phyloP scores from a whole-genome alignment of 768 basidiomycete genomes.

The Amanita thiersii region DNA sequence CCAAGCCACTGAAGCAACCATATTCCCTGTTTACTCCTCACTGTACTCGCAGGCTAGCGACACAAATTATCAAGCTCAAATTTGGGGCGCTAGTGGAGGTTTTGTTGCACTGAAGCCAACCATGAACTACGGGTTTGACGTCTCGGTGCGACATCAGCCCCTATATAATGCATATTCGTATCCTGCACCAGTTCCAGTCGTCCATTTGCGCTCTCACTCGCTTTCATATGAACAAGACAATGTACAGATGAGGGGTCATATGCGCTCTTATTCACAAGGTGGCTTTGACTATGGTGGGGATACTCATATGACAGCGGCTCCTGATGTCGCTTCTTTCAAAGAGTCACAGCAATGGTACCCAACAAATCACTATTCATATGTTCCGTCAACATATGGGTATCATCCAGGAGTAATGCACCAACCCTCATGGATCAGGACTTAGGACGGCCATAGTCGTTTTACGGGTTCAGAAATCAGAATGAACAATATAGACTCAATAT shows the following conservation, averaged over 20 bases:
- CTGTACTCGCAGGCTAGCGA: constrained; percentile 26
- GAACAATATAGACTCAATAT: constrained; percentile 7
- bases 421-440: constrained; percentile 35
- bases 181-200: constrained; percentile 25
- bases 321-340: constrained; percentile 26
- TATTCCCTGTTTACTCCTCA: constrained; percentile 27
- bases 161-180: constrained; percentile 31
- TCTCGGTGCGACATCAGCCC: constrained; percentile 23
- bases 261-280: constrained; percentile 54
- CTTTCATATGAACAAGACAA: constrained; percentile 46
- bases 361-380: constrained; percentile 30
- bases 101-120: constrained; percentile 31
- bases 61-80: constrained; percentile 24
- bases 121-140: constrained; percentile 30
- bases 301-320: constrained; percentile 29
- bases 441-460: constrained; percentile 14
- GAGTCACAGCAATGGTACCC: constrained; percentile 36
- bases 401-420: constrained; percentile 4
- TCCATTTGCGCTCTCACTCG: constrained; percentile 51
- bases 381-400: constrained; percentile 23
- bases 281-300: constrained; percentile 47
- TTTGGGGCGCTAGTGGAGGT: constrained; percentile 28
- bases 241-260: constrained; percentile 36
- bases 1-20: constrained; percentile 36
- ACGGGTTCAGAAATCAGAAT: neutral